Evolutionary conservation across 768 basidiomycete species (phyloP), one percentile per base, ranked within the genome.

Genomic region (Suillus sp.): DNA sequence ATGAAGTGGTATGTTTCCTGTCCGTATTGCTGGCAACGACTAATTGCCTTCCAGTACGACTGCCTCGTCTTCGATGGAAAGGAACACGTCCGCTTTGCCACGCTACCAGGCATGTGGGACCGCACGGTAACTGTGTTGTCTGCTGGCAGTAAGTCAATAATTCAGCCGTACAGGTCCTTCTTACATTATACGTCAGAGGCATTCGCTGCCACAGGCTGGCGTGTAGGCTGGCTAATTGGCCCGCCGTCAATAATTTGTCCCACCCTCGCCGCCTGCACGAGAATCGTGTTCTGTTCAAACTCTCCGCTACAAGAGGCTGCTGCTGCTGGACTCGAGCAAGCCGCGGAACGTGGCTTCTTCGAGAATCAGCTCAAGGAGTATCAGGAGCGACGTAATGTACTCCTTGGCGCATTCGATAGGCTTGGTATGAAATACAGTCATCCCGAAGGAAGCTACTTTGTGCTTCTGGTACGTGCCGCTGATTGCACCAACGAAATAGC

Each of bases 21-120:
- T 27, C 35, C 10, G 6, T 11, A 20, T 4, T 2, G 37, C 57
- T 65, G 4, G 14, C 10, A 20, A 32, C 61, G 40, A 40, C 38
- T 22, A 43, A 30, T 22, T 62, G 22, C 54, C 57, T 60, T 20
- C 34, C 65, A 96, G 92, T 99, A 99, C 75, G 97, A 99, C 70
- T 91, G 90, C 69, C 87, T 99, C 43, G 86, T 95, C 18, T 97
- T 90, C 68, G 93, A 95, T 68, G 86, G 83, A 40, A 89, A 90
- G 70, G 89, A 96, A 70, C 97, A 99, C 75, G 81, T 95, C 61
- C 89, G 96, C 60, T 91, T 99, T 69, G 96, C 96, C 4, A 93
- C 81, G 40, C 83, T 99, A n/a, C 96, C 95, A 6, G 93, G 95
- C 25, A 97, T 99, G 93, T 99, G 96, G 96, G 93, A 98, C 67